phyloP scores from a whole-genome alignment of 176 grass and related monocot genomes.

The Hyparrhenia diplandra region DNA sequence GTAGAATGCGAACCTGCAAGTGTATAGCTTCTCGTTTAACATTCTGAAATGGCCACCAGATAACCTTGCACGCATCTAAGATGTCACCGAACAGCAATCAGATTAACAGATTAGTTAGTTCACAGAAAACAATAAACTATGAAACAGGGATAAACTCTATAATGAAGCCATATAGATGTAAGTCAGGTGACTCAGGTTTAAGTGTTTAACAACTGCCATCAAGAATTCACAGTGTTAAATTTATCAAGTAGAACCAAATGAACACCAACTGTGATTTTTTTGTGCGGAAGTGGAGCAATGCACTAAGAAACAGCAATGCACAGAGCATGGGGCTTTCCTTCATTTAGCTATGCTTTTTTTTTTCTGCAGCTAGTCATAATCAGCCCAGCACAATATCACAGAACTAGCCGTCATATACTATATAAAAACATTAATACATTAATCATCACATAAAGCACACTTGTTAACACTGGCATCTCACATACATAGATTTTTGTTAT shows the following conservation, averaged over 20 bases:
- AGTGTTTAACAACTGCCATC: not conserved
- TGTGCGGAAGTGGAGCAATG: not conserved
- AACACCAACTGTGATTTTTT: not conserved
- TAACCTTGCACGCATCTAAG: constrained; percentile 92
- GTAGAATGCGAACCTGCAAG: constrained; percentile 66
- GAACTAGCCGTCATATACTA: too few relatives aligned
- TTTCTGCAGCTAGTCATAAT: not conserved
- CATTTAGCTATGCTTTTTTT: not conserved
- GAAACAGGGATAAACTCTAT: too few relatives aligned
- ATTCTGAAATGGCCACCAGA: constrained; percentile 83
- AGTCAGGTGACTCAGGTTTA: not conserved
- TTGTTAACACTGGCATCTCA: not conserved
- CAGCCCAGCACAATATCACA: not conserved
- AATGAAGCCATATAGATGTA: not conserved
- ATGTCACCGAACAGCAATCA: not conserved
- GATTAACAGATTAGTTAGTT: constrained; percentile 1
- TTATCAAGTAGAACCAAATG: not conserved
- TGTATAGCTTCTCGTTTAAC: constrained; percentile 44
- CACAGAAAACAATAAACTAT: not conserved
- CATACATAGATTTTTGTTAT: not conserved
- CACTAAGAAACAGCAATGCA: not conserved
- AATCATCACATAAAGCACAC: not conserved
- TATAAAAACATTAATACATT: not conserved
- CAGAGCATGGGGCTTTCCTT: not conserved
- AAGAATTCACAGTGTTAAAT: not conserved